A percentile compares a stretch with the other conserved stretches of the same genome.
These are phyloP conservation scores for Alternaria alternata DNA, from an alignment of 2,329 filamentous ascomycete species.

Conservation along the genomic window DNA sequence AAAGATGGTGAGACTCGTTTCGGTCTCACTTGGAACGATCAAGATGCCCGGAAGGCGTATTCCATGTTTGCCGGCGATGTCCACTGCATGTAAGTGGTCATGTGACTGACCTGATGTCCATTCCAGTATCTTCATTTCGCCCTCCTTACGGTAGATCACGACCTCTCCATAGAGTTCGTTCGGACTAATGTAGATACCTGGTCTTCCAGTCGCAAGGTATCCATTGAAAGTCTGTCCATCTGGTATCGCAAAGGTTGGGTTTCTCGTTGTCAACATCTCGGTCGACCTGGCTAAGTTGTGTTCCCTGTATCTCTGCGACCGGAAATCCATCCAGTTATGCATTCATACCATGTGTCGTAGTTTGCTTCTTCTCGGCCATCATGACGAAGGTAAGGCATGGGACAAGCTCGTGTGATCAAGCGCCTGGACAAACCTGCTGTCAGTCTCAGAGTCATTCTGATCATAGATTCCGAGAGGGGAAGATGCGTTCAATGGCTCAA, in stretches of 20 bases:
- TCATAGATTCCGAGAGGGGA: too few species aligned
- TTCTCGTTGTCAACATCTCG: neutral
- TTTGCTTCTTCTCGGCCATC: neutral
- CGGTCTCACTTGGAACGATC: neutral
- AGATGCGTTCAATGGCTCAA: fast-evolving
- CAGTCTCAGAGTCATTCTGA: too few species aligned
- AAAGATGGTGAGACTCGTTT: fast-evolving
- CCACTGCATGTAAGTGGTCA: neutral
- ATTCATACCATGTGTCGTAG: neutral
- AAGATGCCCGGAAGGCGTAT: neutral
- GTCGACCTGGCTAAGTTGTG: neutral
- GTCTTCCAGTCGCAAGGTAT: fast-evolving
- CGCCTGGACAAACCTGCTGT: neutral
- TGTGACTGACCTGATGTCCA: neutral
- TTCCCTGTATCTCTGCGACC: neutral
- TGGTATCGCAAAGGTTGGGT: neutral
- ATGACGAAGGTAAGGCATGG: neutral
- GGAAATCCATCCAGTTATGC: too few species aligned
- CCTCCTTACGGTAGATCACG: neutral
- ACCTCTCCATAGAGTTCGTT: fast-evolving
- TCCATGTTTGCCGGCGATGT: neutral
- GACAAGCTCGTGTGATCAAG: neutral
- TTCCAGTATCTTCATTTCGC: fast-evolving
- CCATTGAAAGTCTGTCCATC: fast-evolving
- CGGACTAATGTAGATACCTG: neutral